Evolutionary conservation across 2,329 filamentous ascomycete genomes (phyloP), one percentile per base, ranked within the genome.

Genomic region (Cordyceps tenuipes): DNA sequence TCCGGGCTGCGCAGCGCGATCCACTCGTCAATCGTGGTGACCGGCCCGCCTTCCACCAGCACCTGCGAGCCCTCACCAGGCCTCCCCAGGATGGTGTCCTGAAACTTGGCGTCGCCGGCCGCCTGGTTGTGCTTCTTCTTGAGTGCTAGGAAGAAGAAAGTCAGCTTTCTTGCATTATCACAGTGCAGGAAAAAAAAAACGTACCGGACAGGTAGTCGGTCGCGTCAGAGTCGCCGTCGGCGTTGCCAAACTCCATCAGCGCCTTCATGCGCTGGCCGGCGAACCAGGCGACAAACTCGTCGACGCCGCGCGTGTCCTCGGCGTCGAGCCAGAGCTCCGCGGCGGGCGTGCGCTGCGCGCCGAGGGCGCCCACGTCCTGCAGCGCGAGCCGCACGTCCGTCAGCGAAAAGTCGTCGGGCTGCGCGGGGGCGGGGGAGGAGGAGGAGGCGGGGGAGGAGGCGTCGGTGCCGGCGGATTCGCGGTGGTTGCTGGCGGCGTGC

Each of bases 91-190:
- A 94, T 82, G 0, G 93, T 96, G 34, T 90, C 91, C 65, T 88
- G 84, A 71, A 91, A 96, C 68, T 93, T 87, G 10, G 87, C 87
- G 68, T 96, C 91, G 68, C 95, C 91, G 63, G 89, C 90, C 0
- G 88, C 89, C 67, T 94, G 95, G 75, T 87, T 91, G 72, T 96
- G 90, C 70, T 95, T 96, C 75, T 92, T 94, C 74, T 96, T 97
- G 47, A 97, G 77, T 5, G 86, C 88, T 89, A 64, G 23, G 3
- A 23, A 23, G n/a, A 36, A 19, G 9, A 46, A 21, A 8, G 10
- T 51, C 36, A 51, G 49, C 49, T 15, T 23, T 23, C 23, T 23
- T 23, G 23, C 23, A 23, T 23, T n/a, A n/a, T n/a, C n/a, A n/a
- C n/a, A n/a, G n/a, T n/a, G n/a, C n/a, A n/a, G n/a, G n/a, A n/a